Base-by-base conservation (phyloP, 139 green algal genomes). In the Marvania coccoides region DNA sequence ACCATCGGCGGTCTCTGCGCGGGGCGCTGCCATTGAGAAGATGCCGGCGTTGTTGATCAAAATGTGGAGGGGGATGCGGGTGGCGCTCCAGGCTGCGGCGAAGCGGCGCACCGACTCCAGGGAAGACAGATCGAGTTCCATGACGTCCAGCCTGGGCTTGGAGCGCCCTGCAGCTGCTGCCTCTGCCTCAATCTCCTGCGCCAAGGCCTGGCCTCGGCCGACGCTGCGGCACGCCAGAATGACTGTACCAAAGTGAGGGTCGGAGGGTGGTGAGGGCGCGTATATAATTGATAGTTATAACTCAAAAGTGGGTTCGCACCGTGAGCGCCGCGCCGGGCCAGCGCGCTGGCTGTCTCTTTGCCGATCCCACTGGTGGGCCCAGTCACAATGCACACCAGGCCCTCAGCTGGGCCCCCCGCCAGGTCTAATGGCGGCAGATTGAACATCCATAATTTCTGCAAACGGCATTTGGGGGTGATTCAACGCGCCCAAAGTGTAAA, bases 11-110 rank as follows among this genome's bases (percentile, higher is more conserved):
- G 82, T 91, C 34, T 77, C 61, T 47, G 67, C 29, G 37, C 81
- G 67, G 2, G 61, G 65, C n/a, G 47, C 85, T 10, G 40, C 40
- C 61, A 76, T 71, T 26, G 76, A 73, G 66, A 88, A 93, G 2
- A 96, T 72, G 35, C 89, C 90, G 3, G 89, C 90, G 63, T 96
- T 96, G 85, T 95, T 95, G 64, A 96, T 64, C 0, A 96, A 82
- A 8, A 88, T 58, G 58, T 96, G 83, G 54, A 96, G 73, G n/a
- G 83, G 79, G 9, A 71, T 65, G 55, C 63, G 23, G 2, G 19
- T 47, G 13, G 12, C 9, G 19, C 19, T 28, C 83, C 86, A 96
- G 3, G 47, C 46, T 3, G 63, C 33, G 0, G 60, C 76, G 79
- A 96, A 96, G 4, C 45, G 29, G 2, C 83, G 71, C 23, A 96